phyloP scores from a whole-genome alignment of 2,329 filamentous ascomycete genomes.

The Monosporascus cannonballus region DNA sequence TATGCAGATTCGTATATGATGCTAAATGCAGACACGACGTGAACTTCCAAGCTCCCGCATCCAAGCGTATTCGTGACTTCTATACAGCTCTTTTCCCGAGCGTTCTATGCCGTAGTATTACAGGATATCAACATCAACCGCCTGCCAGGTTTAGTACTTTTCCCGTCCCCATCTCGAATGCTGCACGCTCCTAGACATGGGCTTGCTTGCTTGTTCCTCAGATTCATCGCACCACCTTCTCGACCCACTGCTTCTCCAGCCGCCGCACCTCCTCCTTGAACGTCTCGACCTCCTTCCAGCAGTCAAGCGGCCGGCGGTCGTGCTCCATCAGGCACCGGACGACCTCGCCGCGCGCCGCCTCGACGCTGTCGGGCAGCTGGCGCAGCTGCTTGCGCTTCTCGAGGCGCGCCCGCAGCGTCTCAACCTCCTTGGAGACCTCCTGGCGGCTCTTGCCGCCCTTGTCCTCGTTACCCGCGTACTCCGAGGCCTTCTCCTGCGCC shows the following conservation, averaged over 20 bases:
- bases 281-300: slow-evolving; percentile 85
- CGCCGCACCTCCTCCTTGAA: slow-evolving; percentile 87
- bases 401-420: slow-evolving; percentile 52
- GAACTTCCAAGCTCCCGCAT: slow-evolving; percentile 1
- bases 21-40: slow-evolving; percentile 20
- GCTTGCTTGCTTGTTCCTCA: too few relatives aligned
- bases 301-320: slow-evolving; percentile 84
- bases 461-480: slow-evolving; percentile 24
- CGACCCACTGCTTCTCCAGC: slow-evolving; percentile 82
- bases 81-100: slow-evolving; percentile 17
- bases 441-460: slow-evolving; percentile 31
- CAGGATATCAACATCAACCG: slow-evolving; percentile 11
- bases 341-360: slow-evolving; percentile 69
- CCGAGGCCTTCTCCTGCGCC: slow-evolving; percentile 52
- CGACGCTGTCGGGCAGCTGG: slow-evolving; percentile 64
- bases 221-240: slow-evolving; percentile 57
- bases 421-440: slow-evolving; percentile 54
- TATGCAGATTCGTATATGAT: slow-evolving; percentile 9
- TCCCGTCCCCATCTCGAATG: not conserved
- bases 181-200: too few relatives aligned
- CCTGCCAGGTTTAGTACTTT: not conserved
- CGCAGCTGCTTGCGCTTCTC: slow-evolving; percentile 59
- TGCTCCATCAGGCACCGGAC: slow-evolving; percentile 76
- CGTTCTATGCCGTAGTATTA: slow-evolving; percentile 25
- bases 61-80: slow-evolving; percentile 7